phyloP scores from a whole-genome alignment of 2,329 filamentous ascomycete genomes.

The Aspergillus sp. region DNA sequence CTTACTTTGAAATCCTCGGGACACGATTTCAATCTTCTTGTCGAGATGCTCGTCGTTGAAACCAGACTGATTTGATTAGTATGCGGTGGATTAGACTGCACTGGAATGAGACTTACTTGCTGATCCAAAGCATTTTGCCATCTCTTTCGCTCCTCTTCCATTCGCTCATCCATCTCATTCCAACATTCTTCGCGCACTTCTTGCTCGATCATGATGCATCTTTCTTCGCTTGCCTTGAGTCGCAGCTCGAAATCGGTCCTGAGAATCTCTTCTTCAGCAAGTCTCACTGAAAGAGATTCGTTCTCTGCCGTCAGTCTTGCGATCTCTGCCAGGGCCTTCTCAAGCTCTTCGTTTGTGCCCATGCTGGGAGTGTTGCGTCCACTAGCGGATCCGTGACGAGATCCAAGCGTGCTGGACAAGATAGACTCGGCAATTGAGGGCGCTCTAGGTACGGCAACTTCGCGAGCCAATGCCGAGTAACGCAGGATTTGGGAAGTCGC shows the following conservation, averaged over 20 bases:
- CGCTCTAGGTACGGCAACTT: conserved; percentile 87
- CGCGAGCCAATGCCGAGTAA: conserved; percentile 88
- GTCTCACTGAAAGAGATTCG: conserved; percentile 69
- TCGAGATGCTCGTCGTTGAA: conserved; percentile 83
- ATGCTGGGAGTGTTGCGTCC: conserved; percentile 47
- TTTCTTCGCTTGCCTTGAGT: conserved; percentile 64
- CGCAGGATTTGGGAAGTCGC: conserved; percentile 93
- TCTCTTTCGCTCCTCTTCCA: conserved; percentile 73
- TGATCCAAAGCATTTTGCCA: conserved; percentile 79
- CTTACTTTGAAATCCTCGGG: conserved; percentile 55
- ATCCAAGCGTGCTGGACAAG: conserved; percentile 34
- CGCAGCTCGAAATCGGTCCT: conserved; percentile 72
- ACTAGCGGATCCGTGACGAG: conserved; percentile 37
- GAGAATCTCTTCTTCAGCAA: conserved; percentile 70
- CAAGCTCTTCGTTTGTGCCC: conserved; percentile 66
- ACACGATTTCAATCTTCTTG: conserved; percentile 76
- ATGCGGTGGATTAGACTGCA: background rate
- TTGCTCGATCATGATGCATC: conserved; percentile 74
- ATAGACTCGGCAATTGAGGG: conserved; percentile 80
- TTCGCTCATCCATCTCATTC: conserved; percentile 76
- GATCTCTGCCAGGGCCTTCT: conserved; percentile 78
- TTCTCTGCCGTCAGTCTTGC: conserved; percentile 75
- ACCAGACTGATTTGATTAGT: conserved; percentile 52
- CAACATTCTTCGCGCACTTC: conserved; percentile 87
- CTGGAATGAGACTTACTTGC: conserved; percentile 53